Evolutionary conservation across 768 basidiomycete genomes (phyloP).

Genomic region (Podaxis sp.): DNA sequence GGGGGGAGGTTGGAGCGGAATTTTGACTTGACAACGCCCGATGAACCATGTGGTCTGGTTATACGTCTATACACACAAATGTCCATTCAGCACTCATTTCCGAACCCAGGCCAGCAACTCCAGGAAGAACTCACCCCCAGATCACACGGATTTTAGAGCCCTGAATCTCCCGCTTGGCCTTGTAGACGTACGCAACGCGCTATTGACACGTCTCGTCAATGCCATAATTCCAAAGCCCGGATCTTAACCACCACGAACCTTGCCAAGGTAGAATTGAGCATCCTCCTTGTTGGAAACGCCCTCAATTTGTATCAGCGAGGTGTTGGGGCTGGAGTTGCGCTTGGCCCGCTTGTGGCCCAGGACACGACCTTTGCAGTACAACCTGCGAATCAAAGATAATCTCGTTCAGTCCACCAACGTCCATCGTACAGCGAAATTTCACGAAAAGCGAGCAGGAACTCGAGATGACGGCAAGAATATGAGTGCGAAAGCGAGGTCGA

Average conservation of each 20-base stretch:
- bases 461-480: neutral
- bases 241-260: conserved; percentile 53
- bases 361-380: conserved; percentile 95
- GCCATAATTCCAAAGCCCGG: neutral
- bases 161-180: conserved; percentile 90
- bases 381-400: conserved; percentile 45
- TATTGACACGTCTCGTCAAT: conserved; percentile 27
- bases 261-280: conserved; percentile 97
- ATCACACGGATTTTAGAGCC: conserved; percentile 97
- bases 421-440: neutral
- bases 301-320: conserved; percentile 95
- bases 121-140: conserved; percentile 75
- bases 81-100: neutral
- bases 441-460: neutral
- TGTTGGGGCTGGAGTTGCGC: conserved; percentile 94
- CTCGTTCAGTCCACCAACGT: conserved; percentile 18
- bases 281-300: conserved; percentile 92
- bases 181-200: conserved; percentile 98
- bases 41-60: conserved; percentile 91
- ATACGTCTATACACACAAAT: conserved; percentile 61
- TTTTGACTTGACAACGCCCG: conserved; percentile 96
- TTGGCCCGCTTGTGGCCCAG: conserved; percentile 98
- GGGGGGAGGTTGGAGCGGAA: conserved; percentile 95
- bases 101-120: neutral
- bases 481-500: neutral